phyloP scores from a whole-genome alignment of 176 grass and related monocot genomes.

The Cenchrus purpureus region DNA sequence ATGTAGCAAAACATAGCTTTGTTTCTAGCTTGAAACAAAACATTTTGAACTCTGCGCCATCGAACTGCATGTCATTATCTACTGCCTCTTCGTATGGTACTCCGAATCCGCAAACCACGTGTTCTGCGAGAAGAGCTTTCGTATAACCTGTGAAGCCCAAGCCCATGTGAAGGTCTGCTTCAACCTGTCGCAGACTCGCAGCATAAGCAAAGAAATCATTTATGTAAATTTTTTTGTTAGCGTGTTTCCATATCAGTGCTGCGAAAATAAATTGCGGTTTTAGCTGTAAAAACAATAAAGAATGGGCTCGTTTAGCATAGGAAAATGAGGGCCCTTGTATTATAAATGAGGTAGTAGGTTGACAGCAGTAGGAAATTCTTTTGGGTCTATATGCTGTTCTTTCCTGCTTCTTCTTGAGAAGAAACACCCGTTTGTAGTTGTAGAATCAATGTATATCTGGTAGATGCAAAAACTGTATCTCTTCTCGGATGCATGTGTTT shows the following conservation, averaged over 20 bases:
- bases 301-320: slow-evolving; percentile 13
- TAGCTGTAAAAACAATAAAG: neutral
- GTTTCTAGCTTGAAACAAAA: no score
- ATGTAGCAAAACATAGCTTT: no score
- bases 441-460: slow-evolving; percentile 38
- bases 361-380: slow-evolving; percentile 1
- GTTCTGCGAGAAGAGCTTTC: no score
- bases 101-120: no score
- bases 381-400: neutral
- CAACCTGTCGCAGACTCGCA: slow-evolving; percentile 19
- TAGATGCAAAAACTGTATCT: neutral
- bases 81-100: no score
- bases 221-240: neutral
- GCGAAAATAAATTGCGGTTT: neutral
- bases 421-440: neutral
- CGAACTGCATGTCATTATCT: no score
- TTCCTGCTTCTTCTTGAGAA: neutral
- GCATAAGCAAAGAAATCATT: slow-evolving; percentile 14
- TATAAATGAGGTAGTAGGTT: neutral
- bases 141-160: no score
- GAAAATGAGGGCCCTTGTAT: neutral
- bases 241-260: neutral
- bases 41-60: no score
- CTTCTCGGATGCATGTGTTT: neutral
- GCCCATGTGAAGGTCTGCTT: slow-evolving; percentile 12